Evolutionary conservation across 2,329 filamentous ascomycete genomes (phyloP), one percentile per base, ranked within the genome.

Genomic region (Tolypocladium capitatum): DNA sequence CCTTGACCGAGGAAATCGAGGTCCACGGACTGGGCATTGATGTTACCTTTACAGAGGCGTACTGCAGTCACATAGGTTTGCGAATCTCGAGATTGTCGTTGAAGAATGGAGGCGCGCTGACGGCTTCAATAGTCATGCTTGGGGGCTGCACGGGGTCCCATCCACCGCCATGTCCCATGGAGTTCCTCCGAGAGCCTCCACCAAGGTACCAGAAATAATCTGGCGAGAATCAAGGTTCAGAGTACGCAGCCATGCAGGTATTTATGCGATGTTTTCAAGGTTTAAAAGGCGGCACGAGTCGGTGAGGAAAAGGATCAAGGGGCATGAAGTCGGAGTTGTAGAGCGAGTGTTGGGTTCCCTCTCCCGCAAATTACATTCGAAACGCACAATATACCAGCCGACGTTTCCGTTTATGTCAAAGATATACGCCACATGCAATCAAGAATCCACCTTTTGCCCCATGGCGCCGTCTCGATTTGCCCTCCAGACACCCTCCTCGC

Each of bases 401-500:
- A 30, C 14, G 2, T 3, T 18, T 42, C 4, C 8, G 24, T 6
- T 14, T 16, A 18, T 28, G 18, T 41, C 21, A 21, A 28, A n/a
- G 18, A 6, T n/a, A 27, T 13, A 18, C 4, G 16, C 16, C n/a
- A 18, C 38, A 11, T 28, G 14, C 41, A 13, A n/a, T 53, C 43
- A 54, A 35, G 46, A 52, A 36, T 62, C 57, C 49, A 76, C 63
- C 55, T 64, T 71, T 41, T 72, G 69, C 7, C 80, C 83, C 43
- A 68, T 65, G 50, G 72, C 70, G 10, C 84, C 85, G 66, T 94
- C 89, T 53, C 83, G 69, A 67, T 96, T 96, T 51, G 86, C 87
- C 67, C 88, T 82, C 90, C 90, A 96, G 41, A 92, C 76, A 7
- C 82, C 86, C 53, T 84, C 83, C 21, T 81, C 83, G 1, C 77